Conservation (phyloP, 139 green algal genomes). For the Coelastrella sp. region DNA sequence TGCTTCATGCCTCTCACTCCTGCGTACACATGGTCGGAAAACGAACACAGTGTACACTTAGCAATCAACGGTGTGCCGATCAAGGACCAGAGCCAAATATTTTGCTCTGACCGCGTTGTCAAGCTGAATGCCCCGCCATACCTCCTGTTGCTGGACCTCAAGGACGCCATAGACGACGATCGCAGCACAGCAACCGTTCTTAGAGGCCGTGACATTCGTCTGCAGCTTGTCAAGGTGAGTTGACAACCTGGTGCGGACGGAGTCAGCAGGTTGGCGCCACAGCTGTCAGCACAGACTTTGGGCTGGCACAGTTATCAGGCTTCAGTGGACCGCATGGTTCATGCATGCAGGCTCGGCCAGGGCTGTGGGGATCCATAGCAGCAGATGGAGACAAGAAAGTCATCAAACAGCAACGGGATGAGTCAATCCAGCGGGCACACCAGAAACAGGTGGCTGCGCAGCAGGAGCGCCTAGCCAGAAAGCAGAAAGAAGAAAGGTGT, state of each 20-base stretch:
- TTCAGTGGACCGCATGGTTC: too few species aligned
- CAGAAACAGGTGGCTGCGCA: constrained; percentile 46
- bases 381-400: constrained; percentile 51
- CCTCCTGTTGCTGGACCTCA: constrained; percentile 76
- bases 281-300: not conserved
- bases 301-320: not conserved
- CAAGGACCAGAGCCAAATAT: constrained; percentile 65
- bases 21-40: constrained; percentile 69
- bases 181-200: constrained; percentile 58
- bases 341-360: constrained; percentile 50
- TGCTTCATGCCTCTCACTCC: constrained; percentile 68
- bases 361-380: constrained; percentile 61
- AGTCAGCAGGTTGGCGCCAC: too few species aligned
- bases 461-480: constrained; percentile 50
- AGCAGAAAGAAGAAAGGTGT: constrained; percentile 66
- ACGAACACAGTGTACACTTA: constrained; percentile 57
- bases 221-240: constrained; percentile 62
- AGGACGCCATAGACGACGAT: constrained; percentile 60
- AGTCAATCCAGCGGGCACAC: constrained; percentile 63
- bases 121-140: constrained; percentile 78
- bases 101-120: constrained; percentile 68
- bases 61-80: constrained; percentile 55
- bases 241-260: not conserved
- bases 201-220: constrained; percentile 16
- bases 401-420: constrained; percentile 56